These are phyloP conservation scores for Cucurbita moschata DNA, from an alignment of 306 rosid species.

Conservation along the genomic window DNA sequence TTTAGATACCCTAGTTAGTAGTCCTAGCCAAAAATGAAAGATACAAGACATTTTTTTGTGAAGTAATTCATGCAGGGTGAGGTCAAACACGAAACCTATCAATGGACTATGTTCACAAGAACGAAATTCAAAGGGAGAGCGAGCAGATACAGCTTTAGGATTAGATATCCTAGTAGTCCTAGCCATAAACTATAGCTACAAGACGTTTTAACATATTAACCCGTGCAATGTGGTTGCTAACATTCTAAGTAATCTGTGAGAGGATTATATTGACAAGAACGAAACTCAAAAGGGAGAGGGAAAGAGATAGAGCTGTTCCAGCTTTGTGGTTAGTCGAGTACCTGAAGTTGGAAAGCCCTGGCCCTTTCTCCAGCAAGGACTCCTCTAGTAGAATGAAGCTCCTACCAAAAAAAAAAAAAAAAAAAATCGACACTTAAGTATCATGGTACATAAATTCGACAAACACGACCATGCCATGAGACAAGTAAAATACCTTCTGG, in stretches of 20 bases:
- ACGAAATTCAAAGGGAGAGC: not conserved
- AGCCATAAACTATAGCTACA: not conserved
- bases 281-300: not conserved
- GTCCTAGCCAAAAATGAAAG: not conserved
- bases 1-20: not conserved
- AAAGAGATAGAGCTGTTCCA: not conserved
- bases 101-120: not conserved
- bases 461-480: not conserved
- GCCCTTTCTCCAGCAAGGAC: slow-evolving; percentile 85
- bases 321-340: slow-evolving; percentile 7
- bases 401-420: slow-evolving; percentile 24
- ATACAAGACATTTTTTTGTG: not conserved
- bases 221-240: not conserved
- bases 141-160: not conserved
- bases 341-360: slow-evolving; percentile 93
- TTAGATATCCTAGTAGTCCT: not conserved
- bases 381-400: slow-evolving; percentile 91
- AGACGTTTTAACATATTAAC: not conserved
- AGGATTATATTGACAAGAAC: not conserved
- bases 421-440: not conserved
- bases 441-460: not conserved
- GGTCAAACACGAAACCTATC: not conserved
- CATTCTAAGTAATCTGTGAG: not conserved
- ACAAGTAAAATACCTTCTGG: slow-evolving; percentile 49
- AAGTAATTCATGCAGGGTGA: not conserved